Evolutionary conservation across 208 protist species (phyloP).

Genomic region (Trypanosoma vivax): DNA sequence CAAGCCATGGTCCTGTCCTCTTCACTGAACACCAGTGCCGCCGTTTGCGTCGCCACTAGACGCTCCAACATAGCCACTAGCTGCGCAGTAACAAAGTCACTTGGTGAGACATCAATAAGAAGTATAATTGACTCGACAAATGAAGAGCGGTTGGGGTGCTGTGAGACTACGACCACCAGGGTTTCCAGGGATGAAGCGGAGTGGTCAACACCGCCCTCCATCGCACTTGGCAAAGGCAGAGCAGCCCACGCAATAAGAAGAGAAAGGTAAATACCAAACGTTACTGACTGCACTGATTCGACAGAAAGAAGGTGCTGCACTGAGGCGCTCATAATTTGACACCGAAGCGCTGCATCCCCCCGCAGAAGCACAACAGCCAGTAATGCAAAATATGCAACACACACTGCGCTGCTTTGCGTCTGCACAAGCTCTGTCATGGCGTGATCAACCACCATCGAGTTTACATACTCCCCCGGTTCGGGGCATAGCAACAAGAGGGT

Average conservation of each 20-base stretch:
- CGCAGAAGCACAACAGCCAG: constrained; percentile 20
- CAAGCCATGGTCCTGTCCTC: constrained; percentile 38
- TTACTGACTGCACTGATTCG: constrained; percentile 38
- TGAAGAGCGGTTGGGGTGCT: constrained; percentile 2
- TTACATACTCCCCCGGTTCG: constrained; percentile 11
- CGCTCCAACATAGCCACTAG: constrained; percentile 9
- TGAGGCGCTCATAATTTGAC: constrained; percentile 10
- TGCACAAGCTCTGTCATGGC: constrained; percentile 24
- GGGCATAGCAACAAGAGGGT: constrained; percentile 45
- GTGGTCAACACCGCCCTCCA: neutral
- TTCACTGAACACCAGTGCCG: constrained; percentile 6
- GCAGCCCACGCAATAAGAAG: constrained; percentile 13
- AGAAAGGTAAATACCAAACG: constrained; percentile 14
- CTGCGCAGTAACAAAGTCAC: constrained; percentile 15
- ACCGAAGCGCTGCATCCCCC: constrained; percentile 19
- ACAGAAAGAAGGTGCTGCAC: constrained; percentile 10
- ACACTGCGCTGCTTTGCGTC: constrained; percentile 28
- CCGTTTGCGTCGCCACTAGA: neutral
- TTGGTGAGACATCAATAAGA: constrained; percentile 64
- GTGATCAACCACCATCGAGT: constrained; percentile 14
- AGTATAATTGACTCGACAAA: constrained; percentile 58
- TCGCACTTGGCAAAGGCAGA: no score
- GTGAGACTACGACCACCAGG: neutral
- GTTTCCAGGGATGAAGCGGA: neutral
- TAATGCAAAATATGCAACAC: constrained; percentile 20